Evolutionary conservation across 2,329 filamentous ascomycete species (phyloP).

Genomic region (Trichoderma aggressivum): DNA sequence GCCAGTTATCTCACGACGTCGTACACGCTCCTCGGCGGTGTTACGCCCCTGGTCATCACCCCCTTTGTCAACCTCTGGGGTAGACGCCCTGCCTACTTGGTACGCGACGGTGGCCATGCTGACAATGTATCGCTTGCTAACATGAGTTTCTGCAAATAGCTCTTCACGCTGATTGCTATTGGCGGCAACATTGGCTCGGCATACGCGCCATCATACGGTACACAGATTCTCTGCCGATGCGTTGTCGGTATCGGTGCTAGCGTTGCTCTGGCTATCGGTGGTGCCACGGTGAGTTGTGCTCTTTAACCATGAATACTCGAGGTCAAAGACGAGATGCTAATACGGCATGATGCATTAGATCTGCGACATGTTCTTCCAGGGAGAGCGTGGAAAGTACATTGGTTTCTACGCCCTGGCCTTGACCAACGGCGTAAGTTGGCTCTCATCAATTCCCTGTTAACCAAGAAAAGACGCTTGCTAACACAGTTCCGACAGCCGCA

Average conservation of each 20-base stretch:
- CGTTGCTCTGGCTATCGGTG: conserved; percentile 9
- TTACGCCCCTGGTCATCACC: conserved; percentile 2
- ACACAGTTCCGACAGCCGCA: neutral
- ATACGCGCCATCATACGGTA: conserved; percentile 11
- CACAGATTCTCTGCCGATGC: conserved; percentile 3
- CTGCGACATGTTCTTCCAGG: conserved; percentile 12
- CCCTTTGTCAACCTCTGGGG: conserved; percentile 11
- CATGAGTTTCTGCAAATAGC: neutral
- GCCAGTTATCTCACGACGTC: conserved; percentile 14
- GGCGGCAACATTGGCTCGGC: conserved; percentile 10
- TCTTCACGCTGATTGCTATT: conserved; percentile 5
- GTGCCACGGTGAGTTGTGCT: neutral
- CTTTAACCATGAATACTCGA: neutral
- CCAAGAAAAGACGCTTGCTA: neutral
- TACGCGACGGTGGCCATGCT: neutral
- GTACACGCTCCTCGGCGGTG: conserved; percentile 14
- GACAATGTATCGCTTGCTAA: neutral
- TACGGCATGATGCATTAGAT: neutral
- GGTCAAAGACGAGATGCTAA: neutral
- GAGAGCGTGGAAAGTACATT: conserved; percentile 13
- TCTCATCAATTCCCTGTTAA: neutral
- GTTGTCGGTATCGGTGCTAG: conserved; percentile 3
- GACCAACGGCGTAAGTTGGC: neutral
- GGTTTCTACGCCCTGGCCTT: conserved; percentile 13
- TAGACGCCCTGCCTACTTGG: conserved; percentile 6